Evolutionary conservation across 306 rosid species (phyloP).

Genomic region (Alnus rubra): DNA sequence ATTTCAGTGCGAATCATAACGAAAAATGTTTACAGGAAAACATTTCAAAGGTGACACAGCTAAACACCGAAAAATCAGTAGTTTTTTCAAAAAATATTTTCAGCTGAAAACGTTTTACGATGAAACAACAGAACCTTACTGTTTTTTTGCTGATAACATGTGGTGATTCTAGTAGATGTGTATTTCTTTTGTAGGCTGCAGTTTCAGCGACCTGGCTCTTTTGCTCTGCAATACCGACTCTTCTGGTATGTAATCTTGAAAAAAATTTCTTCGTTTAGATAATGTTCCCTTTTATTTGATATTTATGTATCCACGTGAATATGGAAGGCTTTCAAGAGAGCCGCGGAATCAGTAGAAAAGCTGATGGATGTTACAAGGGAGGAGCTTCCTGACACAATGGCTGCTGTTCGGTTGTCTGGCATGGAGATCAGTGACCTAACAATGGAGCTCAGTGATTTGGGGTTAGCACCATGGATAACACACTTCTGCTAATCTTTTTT

Average conservation of each 20-base stretch:
- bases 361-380: slow-evolving; percentile 85
- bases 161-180: not conserved
- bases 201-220: slow-evolving; percentile 80
- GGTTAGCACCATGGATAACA: slow-evolving; percentile 40
- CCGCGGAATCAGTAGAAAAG: slow-evolving; percentile 85
- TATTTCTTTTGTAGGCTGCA: slow-evolving; percentile 52
- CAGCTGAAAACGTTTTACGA: not conserved
- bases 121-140: too few relatives aligned
- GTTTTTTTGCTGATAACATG: slow-evolving; percentile 1
- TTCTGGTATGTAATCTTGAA: slow-evolving; percentile 63
- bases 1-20: too few relatives aligned
- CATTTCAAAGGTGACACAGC: too few relatives aligned
- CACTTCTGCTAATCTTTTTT: not conserved
- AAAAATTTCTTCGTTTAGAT: not conserved
- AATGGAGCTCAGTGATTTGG: slow-evolving; percentile 80
- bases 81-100: too few relatives aligned
- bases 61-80: too few relatives aligned
- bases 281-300: not conserved
- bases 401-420: slow-evolving; percentile 85
- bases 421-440: slow-evolving; percentile 94
- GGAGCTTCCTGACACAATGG: slow-evolving; percentile 92
- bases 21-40: too few relatives aligned
- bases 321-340: slow-evolving; percentile 82
- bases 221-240: slow-evolving; percentile 83
- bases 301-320: not conserved